A percentile compares a stretch with the other conserved stretches of the same genome.
These are phyloP conservation scores for Xerocomus minutiporus DNA, from an alignment of 1,284 basidiomycete species.

Conservation along the genomic window DNA sequence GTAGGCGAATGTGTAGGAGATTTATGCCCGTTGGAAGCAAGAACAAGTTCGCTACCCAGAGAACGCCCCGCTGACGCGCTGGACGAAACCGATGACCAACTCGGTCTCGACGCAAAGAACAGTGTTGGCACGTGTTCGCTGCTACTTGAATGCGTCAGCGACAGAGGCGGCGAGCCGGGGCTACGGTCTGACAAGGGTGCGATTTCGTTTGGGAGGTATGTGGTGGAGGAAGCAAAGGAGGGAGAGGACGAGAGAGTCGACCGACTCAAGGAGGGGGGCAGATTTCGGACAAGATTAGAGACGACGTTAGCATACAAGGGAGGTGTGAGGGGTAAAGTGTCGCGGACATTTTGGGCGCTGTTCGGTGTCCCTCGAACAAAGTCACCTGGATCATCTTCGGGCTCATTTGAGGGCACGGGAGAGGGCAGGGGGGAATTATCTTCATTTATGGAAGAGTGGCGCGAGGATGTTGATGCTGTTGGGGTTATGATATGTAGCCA, in stretches of 20 bases:
- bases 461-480: slow-evolving; percentile 25
- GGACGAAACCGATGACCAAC: slow-evolving; percentile 30
- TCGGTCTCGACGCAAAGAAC: slow-evolving; percentile 19
- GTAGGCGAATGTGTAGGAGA: slow-evolving; percentile 19
- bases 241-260: slow-evolving; percentile 9
- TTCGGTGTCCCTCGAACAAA: slow-evolving; percentile 1
- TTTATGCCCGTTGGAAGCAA: slow-evolving; percentile 13
- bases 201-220: slow-evolving; percentile 13
- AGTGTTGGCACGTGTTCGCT: slow-evolving; percentile 15
- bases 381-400: slow-evolving; percentile 7
- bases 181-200: slow-evolving; percentile 11
- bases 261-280: slow-evolving; percentile 10
- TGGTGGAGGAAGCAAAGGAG: slow-evolving; percentile 6
- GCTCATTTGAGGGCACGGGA: slow-evolving; percentile 1
- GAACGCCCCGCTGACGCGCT: slow-evolving; percentile 14
- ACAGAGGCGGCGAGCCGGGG: slow-evolving; percentile 15
- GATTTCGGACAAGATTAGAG: slow-evolving; percentile 18
- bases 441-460: slow-evolving; percentile 10
- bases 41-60: slow-evolving; percentile 16
- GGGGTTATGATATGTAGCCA: slow-evolving; percentile 34
- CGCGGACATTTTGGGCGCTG: slow-evolving; percentile 8
- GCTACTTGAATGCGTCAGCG: slow-evolving; percentile 15
- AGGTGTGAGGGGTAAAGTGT: slow-evolving; percentile 15
- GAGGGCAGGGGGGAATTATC: slow-evolving; percentile 6
- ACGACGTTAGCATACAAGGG: slow-evolving; percentile 27